Evolutionary conservation across 2,329 filamentous ascomycete species (phyloP), one percentile per base, ranked within the genome.

Genomic region (Pseudodiploospora longispora): DNA sequence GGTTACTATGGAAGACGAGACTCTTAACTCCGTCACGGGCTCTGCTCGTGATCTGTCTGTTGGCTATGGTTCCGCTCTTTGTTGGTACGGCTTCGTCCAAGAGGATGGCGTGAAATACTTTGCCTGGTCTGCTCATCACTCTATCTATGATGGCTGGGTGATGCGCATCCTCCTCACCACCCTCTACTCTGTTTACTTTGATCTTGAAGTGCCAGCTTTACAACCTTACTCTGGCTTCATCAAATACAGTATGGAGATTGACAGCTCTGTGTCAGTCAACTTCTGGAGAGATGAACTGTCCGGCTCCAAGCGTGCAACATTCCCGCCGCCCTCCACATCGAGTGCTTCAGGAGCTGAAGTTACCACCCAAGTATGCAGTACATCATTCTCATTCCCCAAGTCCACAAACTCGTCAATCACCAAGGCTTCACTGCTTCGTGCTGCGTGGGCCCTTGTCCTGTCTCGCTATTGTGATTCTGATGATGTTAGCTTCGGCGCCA

Each of bases 401-500:
- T 6, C 27, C 28, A 36, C 19, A 28, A 37, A 36, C 5, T 41
- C n/a, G 9, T 40, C 5, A 2, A 36, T 48, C 27, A 51, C 47
- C 5, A 30, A 30, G 35, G 45, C 50, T 4, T 42, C 48, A 2
- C 40, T 52, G 7, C 28, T 55, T 1, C 50, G 55, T 5, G 52
- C 53, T 6, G 55, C 55, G 6, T 57, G 54, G 55, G 43, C 52
- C 6, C 36, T 71, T 5, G 56, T 66, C 3, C 55, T 67, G 2
- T 58, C 60, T 0, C 49, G 63, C 3, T 66, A 68, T 42, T 58
- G 66, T 49, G 58, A n/a, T 44, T 59, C 46, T 28, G 41, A 47
- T 9, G 65, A 70, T 41, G 43, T 57, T 4, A 19, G 54, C 10
- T 58, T 54, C 29, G 57, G 55, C 5, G 42, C 48, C 1, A 49